Evolutionary conservation across 495 filamentous ascomycete species (phyloP).

Genomic region (Penicillium antarcticum): DNA sequence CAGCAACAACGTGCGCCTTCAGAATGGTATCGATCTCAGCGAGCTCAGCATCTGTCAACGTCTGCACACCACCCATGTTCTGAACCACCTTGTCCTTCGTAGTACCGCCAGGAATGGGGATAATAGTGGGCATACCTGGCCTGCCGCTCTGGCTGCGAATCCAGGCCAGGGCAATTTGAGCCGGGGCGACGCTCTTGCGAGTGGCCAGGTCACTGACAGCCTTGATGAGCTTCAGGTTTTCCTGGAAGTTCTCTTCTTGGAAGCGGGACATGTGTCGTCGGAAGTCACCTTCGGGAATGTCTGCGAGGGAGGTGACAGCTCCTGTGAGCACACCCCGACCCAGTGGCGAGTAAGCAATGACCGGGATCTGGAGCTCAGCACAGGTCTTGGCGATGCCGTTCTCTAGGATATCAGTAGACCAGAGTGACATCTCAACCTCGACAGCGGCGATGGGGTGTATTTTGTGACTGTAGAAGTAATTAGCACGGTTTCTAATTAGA

Average conservation of each 20-base stretch:
- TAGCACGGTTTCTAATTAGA: constrained; percentile 6
- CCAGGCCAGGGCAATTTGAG: constrained; percentile 81
- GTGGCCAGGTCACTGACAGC: constrained; percentile 64
- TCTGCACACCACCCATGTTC: constrained; percentile 37
- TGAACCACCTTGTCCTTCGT: constrained; percentile 45
- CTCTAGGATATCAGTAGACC: constrained; percentile 59
- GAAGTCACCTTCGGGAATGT: constrained; percentile 60
- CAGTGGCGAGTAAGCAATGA: constrained; percentile 65
- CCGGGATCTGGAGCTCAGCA: constrained; percentile 64
- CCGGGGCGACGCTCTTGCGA: constrained; percentile 66
- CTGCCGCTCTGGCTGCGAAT: constrained; percentile 50
- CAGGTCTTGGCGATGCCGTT: constrained; percentile 75
- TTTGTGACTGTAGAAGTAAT: constrained; percentile 41
- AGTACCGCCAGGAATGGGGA: constrained; percentile 77
- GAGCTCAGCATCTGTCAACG: constrained; percentile 40
- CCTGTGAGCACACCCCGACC: constrained; percentile 56
- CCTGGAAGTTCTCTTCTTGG: constrained; percentile 62
- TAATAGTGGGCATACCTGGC: constrained; percentile 64
- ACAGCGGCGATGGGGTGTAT: constrained; percentile 68
- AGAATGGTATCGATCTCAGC: constrained; percentile 44
- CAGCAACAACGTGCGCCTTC: constrained; percentile 35
- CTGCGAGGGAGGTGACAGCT: constrained; percentile 54
- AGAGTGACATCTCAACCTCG: constrained; percentile 79
- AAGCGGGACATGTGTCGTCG: constrained; percentile 60
- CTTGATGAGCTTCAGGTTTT: constrained; percentile 68